phyloP scores from a whole-genome alignment of 1,284 basidiomycete genomes.

The Trametes pubescens region DNA sequence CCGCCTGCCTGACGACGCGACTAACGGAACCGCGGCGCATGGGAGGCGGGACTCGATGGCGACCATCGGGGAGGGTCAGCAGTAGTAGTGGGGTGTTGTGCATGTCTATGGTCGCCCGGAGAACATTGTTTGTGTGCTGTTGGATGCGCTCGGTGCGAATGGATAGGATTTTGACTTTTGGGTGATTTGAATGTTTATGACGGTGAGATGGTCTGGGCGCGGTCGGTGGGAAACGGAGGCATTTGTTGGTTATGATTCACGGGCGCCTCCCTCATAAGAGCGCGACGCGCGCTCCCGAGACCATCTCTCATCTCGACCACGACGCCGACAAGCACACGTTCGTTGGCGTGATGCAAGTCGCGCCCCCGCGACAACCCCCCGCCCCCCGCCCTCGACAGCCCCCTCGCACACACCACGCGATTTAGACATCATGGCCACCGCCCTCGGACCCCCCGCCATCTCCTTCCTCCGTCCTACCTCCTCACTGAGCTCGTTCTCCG shows the following conservation, averaged over 20 bases:
- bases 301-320: background rate
- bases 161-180: constrained; percentile 18
- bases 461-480: constrained; percentile 34
- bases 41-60: constrained; percentile 64
- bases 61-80: constrained; percentile 54
- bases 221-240: background rate
- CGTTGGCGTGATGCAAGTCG: constrained; percentile 20
- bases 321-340: background rate
- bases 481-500: constrained; percentile 32
- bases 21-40: constrained; percentile 22
- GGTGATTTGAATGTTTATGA: background rate
- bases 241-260: constrained; percentile 10
- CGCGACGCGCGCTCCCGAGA: background rate
- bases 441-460: constrained; percentile 34
- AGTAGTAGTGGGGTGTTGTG: constrained; percentile 2
- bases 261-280: constrained; percentile 13
- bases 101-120: background rate
- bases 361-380: constrained; percentile 10
- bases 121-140: constrained; percentile 3
- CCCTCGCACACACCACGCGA: background rate
- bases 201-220: constrained; percentile 4
- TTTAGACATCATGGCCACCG: constrained; percentile 29
- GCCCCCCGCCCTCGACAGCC: constrained; percentile 9
- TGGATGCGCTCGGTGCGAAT: background rate
- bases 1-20: constrained; percentile 52